Evolutionary conservation across 2,329 filamentous ascomycete species (phyloP), one percentile per base, ranked within the genome.

Genomic region (Tothia fuscella): DNA sequence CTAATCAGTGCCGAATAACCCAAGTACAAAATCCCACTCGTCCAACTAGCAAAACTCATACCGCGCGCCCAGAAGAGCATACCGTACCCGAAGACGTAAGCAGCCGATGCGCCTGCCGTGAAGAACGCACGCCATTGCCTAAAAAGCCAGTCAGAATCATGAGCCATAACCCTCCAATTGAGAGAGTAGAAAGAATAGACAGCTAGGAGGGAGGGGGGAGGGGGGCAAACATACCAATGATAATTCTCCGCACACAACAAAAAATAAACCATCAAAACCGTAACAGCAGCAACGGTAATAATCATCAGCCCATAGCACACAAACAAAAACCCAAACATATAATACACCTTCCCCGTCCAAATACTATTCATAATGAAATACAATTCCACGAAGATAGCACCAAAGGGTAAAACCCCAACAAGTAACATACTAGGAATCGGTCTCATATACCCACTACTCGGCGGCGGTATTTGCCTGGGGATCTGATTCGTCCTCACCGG

Each of bases 341-440:
- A 98, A 71, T 98, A 98, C 50, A 98, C 91, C 64, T 91, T 86
- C 68, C 81, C 89, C 64, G 93, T 94, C 91, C 91, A 98, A 58
- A 98, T 89, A 20, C 85, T 93, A 65, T 81, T 93, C 85, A 98
- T 93, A 68, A 98, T 95, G 64, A 96, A 96, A 72, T 94, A 96
- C 2, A 98, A 78, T 66, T 98, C 91, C 35, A 96, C 88, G 51
- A 96, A 95, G 57, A 98, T 96, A 47, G 91, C 89, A 35, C 84
- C 87, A 54, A 98, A 98, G 0, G 91, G 91, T 20, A 96, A 71
- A 38, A 96, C 79, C 40, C 91, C 91, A 19, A 93, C 89, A 17
- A 96, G 73, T 13, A 95, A 72, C 74, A 94, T 89, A 49, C 84
- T 93, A 1, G 91, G 91, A 6, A 95, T 65, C 0, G 85, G 84